These are phyloP conservation scores for Suhomyces prunicola DNA, from an alignment of 805 yeast genomes.

Conservation along the genomic window DNA sequence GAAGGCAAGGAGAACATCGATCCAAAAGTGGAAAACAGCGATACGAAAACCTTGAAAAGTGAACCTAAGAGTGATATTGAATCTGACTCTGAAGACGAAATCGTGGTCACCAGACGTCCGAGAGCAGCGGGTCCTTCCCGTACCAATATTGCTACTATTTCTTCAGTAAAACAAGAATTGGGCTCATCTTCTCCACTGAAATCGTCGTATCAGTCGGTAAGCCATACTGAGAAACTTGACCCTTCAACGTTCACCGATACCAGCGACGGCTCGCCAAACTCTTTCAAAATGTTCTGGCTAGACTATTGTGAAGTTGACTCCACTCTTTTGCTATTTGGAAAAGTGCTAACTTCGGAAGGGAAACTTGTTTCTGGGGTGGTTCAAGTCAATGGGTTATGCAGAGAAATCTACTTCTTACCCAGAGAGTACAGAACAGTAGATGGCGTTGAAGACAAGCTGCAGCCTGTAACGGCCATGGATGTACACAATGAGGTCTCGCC, in stretches of 20 bases:
- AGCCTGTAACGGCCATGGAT: constrained; percentile 52
- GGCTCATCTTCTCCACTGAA: constrained; percentile 20
- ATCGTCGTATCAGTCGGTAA: constrained; percentile 10
- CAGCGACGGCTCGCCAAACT: constrained; percentile 25
- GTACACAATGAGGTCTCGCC: constrained; percentile 76
- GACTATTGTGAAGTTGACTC: constrained; percentile 81
- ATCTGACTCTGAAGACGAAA: constrained; percentile 54
- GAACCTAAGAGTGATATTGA: constrained; percentile 13
- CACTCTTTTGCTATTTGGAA: constrained; percentile 75
- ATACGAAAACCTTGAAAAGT: neutral
- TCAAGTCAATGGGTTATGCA: constrained; percentile 64
- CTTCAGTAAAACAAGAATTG: constrained; percentile 28
- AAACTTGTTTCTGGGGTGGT: constrained; percentile 71
- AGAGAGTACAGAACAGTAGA: constrained; percentile 40
- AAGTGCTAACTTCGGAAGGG: constrained; percentile 58
- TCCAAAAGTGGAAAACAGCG: constrained; percentile 5
- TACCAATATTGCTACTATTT: constrained; percentile 40
- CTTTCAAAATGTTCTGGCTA: constrained; percentile 80
- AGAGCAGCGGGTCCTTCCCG: constrained; percentile 40
- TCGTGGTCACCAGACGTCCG: constrained; percentile 53
- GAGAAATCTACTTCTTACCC: constrained; percentile 80
- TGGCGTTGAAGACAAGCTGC: constrained; percentile 37
- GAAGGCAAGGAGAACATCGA: constrained; percentile 16
- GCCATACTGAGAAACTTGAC: constrained; percentile 35
- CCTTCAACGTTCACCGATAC: constrained; percentile 17